These are phyloP conservation scores for Chaetothyriales sp. DNA, from an alignment of 2,329 filamentous ascomycete genomes.

Conservation along the genomic window DNA sequence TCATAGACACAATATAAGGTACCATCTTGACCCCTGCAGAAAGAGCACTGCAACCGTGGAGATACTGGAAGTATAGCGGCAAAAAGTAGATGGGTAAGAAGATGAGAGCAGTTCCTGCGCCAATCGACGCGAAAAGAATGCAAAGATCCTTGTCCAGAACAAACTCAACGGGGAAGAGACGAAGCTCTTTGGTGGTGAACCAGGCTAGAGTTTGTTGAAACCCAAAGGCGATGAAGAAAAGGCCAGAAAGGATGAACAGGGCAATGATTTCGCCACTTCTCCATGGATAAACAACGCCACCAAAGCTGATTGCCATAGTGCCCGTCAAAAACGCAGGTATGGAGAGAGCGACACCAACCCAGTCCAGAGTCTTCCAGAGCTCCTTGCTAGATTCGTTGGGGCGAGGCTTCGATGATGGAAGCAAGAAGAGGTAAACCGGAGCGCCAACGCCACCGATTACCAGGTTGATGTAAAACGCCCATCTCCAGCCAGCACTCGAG, in stretches of 20 bases:
- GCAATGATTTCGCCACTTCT: slow-evolving; percentile 31
- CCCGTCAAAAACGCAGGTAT: slow-evolving; percentile 22
- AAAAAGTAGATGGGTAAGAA: slow-evolving; percentile 38
- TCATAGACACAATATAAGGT: slow-evolving; percentile 20
- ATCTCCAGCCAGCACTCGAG: slow-evolving; percentile 9
- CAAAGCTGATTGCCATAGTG: slow-evolving; percentile 30
- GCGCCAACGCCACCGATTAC: slow-evolving; percentile 27
- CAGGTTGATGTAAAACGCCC: slow-evolving; percentile 44
- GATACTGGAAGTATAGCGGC: slow-evolving; percentile 43
- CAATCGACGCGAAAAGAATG: slow-evolving; percentile 31
- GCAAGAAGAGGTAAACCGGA: slow-evolving; percentile 33
- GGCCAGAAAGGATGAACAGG: slow-evolving; percentile 35
- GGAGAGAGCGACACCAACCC: slow-evolving; percentile 33
- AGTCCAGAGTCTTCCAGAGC: slow-evolving; percentile 26
- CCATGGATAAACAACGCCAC: slow-evolving; percentile 39
- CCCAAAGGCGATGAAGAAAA: slow-evolving; percentile 32
- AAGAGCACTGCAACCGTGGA: slow-evolving; percentile 26
- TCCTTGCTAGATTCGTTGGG: slow-evolving; percentile 4
- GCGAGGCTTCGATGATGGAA: slow-evolving; percentile 22
- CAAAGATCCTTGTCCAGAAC: slow-evolving; percentile 26
- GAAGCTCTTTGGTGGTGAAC: slow-evolving; percentile 30
- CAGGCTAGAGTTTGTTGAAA: slow-evolving; percentile 35
- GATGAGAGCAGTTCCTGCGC: slow-evolving; percentile 26
- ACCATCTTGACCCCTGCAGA: slow-evolving; percentile 22
- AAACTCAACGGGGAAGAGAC: slow-evolving; percentile 39